These are phyloP conservation scores for Schizosaccharomyces osmophilus DNA, from an alignment of 805 yeast genomes.

Conservation along the genomic window DNA sequence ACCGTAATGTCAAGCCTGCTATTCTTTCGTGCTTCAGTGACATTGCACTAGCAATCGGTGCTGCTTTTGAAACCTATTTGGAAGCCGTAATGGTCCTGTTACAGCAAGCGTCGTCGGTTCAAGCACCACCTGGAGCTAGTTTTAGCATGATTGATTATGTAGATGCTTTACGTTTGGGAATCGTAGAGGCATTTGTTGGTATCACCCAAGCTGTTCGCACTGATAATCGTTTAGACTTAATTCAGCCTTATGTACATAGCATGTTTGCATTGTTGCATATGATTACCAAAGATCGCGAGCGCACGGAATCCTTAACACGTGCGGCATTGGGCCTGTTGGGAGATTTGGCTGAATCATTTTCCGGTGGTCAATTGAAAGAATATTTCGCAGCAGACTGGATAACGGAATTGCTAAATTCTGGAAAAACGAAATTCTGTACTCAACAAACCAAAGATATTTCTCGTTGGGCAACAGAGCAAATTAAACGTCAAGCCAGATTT, in stretches of 20 bases:
- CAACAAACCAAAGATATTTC: slow-evolving; percentile 71
- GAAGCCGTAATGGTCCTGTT: slow-evolving; percentile 55
- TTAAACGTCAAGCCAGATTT: not conserved
- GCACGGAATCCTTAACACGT: slow-evolving; percentile 49
- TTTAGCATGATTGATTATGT: slow-evolving; percentile 59
- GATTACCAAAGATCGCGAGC: slow-evolving; percentile 32
- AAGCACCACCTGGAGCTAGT: slow-evolving; percentile 24
- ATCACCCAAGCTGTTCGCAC: slow-evolving; percentile 48
- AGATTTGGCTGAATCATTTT: slow-evolving; percentile 71
- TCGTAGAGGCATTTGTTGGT: slow-evolving; percentile 89
- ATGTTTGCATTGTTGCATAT: slow-evolving; percentile 45
- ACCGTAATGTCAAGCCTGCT: slow-evolving; percentile 63
- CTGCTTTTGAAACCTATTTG: slow-evolving; percentile 49
- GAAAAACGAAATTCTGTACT: slow-evolving; percentile 35
- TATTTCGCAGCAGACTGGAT: slow-evolving; percentile 58
- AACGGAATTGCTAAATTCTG: slow-evolving; percentile 44
- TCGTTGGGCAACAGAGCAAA: slow-evolving; percentile 82
- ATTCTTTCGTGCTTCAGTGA: slow-evolving; percentile 89
- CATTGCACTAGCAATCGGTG: slow-evolving; percentile 70
- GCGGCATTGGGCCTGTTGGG: slow-evolving; percentile 80
- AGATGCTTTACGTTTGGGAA: slow-evolving; percentile 51
- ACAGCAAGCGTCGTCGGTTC: slow-evolving; percentile 15
- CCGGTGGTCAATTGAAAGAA: slow-evolving; percentile 46
- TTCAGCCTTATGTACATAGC: slow-evolving; percentile 40
- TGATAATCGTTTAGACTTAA: slow-evolving; percentile 21